Base-by-base conservation (phyloP, 2,329 filamentous ascomycete genomes). In the Orbilia ellipsospora region DNA sequence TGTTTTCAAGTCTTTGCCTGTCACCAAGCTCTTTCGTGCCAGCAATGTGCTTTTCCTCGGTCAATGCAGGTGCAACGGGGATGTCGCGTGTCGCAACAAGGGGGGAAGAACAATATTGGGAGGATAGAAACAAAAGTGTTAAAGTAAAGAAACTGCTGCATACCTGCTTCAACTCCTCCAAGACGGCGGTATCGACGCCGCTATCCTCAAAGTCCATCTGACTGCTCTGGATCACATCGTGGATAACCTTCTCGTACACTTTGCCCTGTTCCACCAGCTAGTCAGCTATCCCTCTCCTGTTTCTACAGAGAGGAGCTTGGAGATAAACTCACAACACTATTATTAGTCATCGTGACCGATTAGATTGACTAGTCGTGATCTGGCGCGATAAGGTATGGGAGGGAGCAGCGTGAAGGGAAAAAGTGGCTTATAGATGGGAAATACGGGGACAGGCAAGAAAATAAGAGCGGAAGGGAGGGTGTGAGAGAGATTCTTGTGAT, bases 161-260 rank as follows among this genome's bases (percentile, higher is more conserved):
- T 86, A 98, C 94, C 89, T 90, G 87, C 83, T 90, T 90, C 86
- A 99, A 86, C 82, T 97, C 92, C 79, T 94, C 89, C 80, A 99
- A 85, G 61, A 94, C 94, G 79, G 88, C 86, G 82, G 94, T 91
- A 80, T 96, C 93, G 78, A 98, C 91, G 80, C 95, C 95, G 80
- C 91, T 93, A 84, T 99, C 95, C 83, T 99, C 95, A 82, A 99
- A 98, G 84, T 98, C 95, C 81, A 94, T 92, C 81, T 92, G 88
- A 81, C 94, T 97, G 79, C 92, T 91, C 80, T 94, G 90, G 83
- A 98, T 92, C 82, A 99, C 93, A 84, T 95, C 92, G 77, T 90
- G 86, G 81, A 92, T 92, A 82, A 92, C 90, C 80, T 87, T 85
- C 83, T 90, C 86, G 83, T 97, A 99, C 81, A 98, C 90, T 79